phyloP scores from a whole-genome alignment of 2,329 filamentous ascomycete genomes.

The Orbilia ellipsospora region DNA sequence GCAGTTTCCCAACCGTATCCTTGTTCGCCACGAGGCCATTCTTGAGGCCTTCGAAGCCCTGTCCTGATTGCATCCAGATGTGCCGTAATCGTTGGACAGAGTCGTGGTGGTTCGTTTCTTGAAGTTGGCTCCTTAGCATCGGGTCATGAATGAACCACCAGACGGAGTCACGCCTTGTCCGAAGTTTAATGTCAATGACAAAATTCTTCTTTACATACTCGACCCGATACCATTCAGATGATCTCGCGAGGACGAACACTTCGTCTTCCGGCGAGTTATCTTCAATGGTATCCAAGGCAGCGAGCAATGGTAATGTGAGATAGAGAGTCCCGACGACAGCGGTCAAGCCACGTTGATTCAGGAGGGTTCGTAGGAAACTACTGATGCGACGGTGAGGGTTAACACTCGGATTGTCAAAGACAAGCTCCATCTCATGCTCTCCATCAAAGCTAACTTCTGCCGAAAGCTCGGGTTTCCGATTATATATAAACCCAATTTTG shows the following conservation, averaged over 20 bases:
- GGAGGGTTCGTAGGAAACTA: slow-evolving; percentile 70
- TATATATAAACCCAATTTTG: slow-evolving; percentile 77
- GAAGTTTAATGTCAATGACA: slow-evolving; percentile 68
- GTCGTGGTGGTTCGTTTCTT: slow-evolving; percentile 54
- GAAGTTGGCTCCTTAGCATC: slow-evolving; percentile 55
- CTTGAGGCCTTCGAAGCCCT: slow-evolving; percentile 58
- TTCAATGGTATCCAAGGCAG: slow-evolving; percentile 72
- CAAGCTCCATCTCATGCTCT: slow-evolving; percentile 68
- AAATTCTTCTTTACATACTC: slow-evolving; percentile 66
- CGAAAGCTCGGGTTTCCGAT: slow-evolving; percentile 59
- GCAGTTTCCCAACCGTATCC: slow-evolving; percentile 57
- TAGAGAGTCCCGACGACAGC: slow-evolving; percentile 69
- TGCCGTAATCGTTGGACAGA: slow-evolving; percentile 54
- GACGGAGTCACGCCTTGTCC: slow-evolving; percentile 65
- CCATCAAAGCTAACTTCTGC: slow-evolving; percentile 54
- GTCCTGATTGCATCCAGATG: slow-evolving; percentile 58
- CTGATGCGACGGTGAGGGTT: slow-evolving; percentile 76
- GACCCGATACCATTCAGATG: slow-evolving; percentile 70
- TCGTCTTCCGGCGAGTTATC: slow-evolving; percentile 67
- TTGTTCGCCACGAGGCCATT: slow-evolving; percentile 59
- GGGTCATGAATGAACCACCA: slow-evolving; percentile 67
- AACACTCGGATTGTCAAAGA: slow-evolving; percentile 67
- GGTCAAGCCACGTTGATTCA: slow-evolving; percentile 70
- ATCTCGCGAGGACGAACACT: slow-evolving; percentile 68
- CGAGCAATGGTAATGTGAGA: slow-evolving; percentile 73